Evolutionary conservation across 192 early-diverging fungal genomes (phyloP).

Genomic region (Allomyces javanicus): DNA sequence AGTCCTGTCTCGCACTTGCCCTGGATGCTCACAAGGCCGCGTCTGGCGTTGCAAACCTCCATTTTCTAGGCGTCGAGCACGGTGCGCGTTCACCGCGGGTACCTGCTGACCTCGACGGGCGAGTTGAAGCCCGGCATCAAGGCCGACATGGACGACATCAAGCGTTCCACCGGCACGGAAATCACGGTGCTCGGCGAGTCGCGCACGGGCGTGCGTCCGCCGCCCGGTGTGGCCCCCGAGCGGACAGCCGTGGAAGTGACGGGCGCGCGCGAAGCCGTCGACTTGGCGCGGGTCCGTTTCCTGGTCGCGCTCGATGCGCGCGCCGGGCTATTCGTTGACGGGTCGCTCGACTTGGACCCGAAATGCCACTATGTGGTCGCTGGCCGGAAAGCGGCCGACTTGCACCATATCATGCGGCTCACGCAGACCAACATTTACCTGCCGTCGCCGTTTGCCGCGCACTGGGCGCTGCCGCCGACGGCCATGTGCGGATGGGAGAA

Average conservation of each 20-base stretch:
- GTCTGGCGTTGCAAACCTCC: no score
- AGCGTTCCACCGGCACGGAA: not conserved
- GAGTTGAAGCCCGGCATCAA: not conserved
- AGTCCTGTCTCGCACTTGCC: no score
- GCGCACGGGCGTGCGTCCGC: not conserved
- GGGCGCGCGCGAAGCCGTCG: conserved; percentile 15
- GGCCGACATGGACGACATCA: not conserved
- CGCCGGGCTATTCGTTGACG: conserved; percentile 1
- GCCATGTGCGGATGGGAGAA: conserved; percentile 1
- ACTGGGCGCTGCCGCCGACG: conserved; percentile 12
- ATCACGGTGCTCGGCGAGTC: not conserved
- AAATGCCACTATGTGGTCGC: conserved; percentile 49
- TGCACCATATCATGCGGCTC: conserved; percentile 48
- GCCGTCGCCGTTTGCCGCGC: conserved; percentile 31
- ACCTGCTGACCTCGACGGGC: not conserved
- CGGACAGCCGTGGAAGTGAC: conserved; percentile 1
- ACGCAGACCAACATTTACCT: conserved; percentile 53
- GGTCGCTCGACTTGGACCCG: conserved; percentile 3
- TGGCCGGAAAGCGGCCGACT: conserved; percentile 34
- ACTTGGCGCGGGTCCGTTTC: conserved; percentile 9
- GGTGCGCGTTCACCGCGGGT: not conserved
- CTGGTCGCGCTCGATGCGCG: conserved; percentile 11
- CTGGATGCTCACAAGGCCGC: no score
- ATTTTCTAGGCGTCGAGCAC: no score
- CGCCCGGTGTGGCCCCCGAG: not conserved